phyloP scores from a whole-genome alignment of 2,329 filamentous ascomycete genomes.

The Stachybotrys chartarum region DNA sequence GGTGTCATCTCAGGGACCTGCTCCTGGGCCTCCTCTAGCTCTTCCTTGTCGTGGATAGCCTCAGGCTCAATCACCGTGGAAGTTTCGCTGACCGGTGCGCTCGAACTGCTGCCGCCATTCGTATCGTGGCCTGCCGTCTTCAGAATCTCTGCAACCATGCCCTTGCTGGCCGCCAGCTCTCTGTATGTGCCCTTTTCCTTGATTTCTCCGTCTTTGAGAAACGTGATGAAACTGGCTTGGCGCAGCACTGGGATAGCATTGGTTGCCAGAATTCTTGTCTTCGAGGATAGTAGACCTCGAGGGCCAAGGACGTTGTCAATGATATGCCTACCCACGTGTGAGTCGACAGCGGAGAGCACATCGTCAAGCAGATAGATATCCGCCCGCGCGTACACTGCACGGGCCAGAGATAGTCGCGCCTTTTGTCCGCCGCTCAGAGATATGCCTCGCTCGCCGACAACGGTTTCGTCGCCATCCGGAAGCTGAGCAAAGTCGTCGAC shows the following conservation, averaged over 20 bases:
- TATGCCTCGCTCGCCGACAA: constrained; percentile 94
- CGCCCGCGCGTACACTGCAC: constrained; percentile 93
- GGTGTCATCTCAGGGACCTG: constrained; percentile 67
- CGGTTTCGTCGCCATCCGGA: constrained; percentile 92
- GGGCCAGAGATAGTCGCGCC: constrained; percentile 81
- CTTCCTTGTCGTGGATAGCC: constrained; percentile 49
- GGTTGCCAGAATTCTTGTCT: constrained; percentile 88
- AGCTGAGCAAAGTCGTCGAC: constrained; percentile 85
- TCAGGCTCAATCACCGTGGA: constrained; percentile 50
- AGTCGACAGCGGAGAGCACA: constrained; percentile 93
- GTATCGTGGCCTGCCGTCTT: constrained; percentile 62
- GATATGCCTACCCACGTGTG: constrained; percentile 90
- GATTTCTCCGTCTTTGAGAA: constrained; percentile 77
- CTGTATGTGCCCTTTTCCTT: constrained; percentile 85
- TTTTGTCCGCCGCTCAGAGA: constrained; percentile 95
- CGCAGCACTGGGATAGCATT: constrained; percentile 89
- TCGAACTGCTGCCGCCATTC: constrained; percentile 34
- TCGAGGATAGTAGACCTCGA: constrained; percentile 72
- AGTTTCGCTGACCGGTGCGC: constrained; percentile 41
- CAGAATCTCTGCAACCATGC: constrained; percentile 77
- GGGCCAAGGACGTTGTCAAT: constrained; percentile 90
- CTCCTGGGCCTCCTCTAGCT: constrained; percentile 74
- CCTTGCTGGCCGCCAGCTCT: constrained; percentile 89
- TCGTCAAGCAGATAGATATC: constrained; percentile 95
- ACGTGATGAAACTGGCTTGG: constrained; percentile 81